Conservation (phyloP, 228 moss, liverwort and hornwort genomes). For the Sphagnum fallax region DNA sequence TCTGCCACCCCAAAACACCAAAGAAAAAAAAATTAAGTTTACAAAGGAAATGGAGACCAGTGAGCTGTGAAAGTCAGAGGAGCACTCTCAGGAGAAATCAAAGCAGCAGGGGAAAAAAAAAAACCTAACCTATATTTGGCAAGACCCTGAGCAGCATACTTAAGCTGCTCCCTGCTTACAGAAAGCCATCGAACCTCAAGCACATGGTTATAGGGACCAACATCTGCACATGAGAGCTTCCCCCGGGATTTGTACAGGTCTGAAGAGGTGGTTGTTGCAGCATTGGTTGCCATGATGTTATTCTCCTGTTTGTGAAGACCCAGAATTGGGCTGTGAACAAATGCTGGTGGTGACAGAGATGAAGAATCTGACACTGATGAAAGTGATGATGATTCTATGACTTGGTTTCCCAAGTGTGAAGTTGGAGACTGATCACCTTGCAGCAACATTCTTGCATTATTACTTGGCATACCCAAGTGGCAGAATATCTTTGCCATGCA, state of each 20-base stretch:
- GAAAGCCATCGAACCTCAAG: conserved; percentile 44
- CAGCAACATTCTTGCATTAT: conserved; percentile 7
- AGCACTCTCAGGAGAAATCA: background rate
- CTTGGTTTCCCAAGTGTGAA: conserved; percentile 17
- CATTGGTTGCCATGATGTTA: conserved; percentile 18
- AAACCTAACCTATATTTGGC: conserved; percentile 14
- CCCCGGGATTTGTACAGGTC: conserved; percentile 32
- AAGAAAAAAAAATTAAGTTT: background rate
- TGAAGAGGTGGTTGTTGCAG: conserved; percentile 1
- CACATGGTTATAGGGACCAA: conserved; percentile 27
- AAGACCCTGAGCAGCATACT: conserved; percentile 27
- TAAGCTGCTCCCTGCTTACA: conserved; percentile 32
- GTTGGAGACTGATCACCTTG: conserved; percentile 20
- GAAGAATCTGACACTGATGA: conserved; percentile 3
- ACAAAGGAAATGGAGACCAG: background rate
- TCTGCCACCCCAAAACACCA: conserved; percentile 5
- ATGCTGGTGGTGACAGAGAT: conserved; percentile 23
- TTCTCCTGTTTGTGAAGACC: conserved; percentile 29
- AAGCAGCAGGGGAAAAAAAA: background rate
- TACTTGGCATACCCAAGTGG: conserved; percentile 38
- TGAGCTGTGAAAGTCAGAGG: background rate
- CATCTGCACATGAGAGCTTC: conserved; percentile 37
- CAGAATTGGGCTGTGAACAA: conserved; percentile 27
- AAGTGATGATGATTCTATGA: background rate
- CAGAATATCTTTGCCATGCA: conserved; percentile 46